phyloP scores from a whole-genome alignment of 345 rosid species.

The Brassica rapa region DNA sequence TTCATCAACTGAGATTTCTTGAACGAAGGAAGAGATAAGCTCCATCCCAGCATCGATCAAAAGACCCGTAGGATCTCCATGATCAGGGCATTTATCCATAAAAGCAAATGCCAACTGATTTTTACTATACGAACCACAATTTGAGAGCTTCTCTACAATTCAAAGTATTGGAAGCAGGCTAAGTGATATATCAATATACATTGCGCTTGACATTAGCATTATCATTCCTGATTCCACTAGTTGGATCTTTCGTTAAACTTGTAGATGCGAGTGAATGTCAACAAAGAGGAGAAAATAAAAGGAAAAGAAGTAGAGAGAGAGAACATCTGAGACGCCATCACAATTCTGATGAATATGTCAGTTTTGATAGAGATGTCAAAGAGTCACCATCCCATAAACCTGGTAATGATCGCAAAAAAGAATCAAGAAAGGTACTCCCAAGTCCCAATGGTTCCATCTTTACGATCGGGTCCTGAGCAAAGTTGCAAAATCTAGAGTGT shows the following conservation, averaged over 20 bases:
- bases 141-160: not conserved
- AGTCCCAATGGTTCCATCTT: not conserved
- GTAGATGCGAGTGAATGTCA: no score
- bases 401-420: not conserved
- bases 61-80: not conserved
- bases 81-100: not conserved
- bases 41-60: not conserved
- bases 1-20: not conserved
- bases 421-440: not conserved
- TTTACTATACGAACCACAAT: not conserved
- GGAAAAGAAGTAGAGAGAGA: no score
- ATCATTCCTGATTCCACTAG: slow-evolving; percentile 80
- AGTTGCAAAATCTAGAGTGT: not conserved
- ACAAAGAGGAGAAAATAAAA: no score
- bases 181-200: not conserved
- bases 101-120: not conserved
- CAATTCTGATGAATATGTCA: not conserved
- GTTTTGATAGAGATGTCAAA: not conserved
- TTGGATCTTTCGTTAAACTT: slow-evolving; percentile 58
- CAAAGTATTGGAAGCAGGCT: not conserved
- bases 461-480: not conserved
- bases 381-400: no score
- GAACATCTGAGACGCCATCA: not conserved
- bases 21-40: not conserved
- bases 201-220: not conserved